Base-by-base conservation (phyloP, 768 basidiomycete genomes). In the Panellus pusillus region DNA sequence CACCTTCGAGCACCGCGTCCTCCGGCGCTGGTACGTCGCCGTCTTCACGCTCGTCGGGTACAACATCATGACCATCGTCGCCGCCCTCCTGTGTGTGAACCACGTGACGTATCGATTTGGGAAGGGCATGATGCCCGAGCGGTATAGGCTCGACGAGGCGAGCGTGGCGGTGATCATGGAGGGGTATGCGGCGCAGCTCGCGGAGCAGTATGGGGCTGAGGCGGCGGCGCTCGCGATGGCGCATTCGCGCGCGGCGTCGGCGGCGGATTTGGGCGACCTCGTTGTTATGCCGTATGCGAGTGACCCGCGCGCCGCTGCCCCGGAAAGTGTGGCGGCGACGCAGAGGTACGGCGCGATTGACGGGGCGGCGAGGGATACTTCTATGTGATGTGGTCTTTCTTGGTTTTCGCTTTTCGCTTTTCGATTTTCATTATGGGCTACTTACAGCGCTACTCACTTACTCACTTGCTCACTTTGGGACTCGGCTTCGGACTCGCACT, bases 71-170 rank as follows among this genome's bases (percentile, higher is more conserved):
- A 76, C 84, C 62, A 91, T 91, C 70, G 44, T 88, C 47, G 72
- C 77, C 1, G 83, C 77, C 2, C 70, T 92, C 46, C 67, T 92
- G 37, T 92, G 87, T 69, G 80, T 82, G 5, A 89, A 90, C 70
- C 89, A 93, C 61, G 82, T 93, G 66, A 92, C 89, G 43, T 91
- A 91, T 62, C 74, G 90, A 32, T 92, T 93, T 67, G 89, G 90
- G 0, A 93, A 93, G 73, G 91, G 91, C 42, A 84, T 92, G 83
- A 91, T 88, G 79, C 91, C 90, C 20, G 85, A 89, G 74, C 80
- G 84, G 28, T 93, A 93, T 66, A 74, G 89, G 38, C 74, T 93
- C 32, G 83, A 84, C 65, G 70, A 80, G 73, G 79, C 72, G 52
- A 82, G 79, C 44, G 88, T 92, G 82, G 87, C 83, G 0, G 79